Conservation (phyloP, 345 rosid species). For the Hibiscus trionum region DNA sequence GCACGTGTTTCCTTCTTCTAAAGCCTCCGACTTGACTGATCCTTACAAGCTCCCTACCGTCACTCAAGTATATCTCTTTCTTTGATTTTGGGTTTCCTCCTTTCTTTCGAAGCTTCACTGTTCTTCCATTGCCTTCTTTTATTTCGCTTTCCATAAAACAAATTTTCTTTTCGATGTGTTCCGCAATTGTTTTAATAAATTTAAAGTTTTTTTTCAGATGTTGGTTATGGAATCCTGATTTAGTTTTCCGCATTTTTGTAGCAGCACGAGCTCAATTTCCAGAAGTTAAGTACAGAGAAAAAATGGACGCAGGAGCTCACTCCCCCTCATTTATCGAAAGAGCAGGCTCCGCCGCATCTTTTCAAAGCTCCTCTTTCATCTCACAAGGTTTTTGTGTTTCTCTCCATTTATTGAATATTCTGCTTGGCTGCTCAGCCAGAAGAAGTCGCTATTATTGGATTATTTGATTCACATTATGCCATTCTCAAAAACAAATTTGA, state of each 20-base stretch:
- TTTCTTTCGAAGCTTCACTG: neutral
- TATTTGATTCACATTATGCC: neutral
- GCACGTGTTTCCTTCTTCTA: conserved; percentile 45
- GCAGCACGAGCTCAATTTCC: conserved; percentile 30
- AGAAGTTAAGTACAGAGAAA: conserved; percentile 33
- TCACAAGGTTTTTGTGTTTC: conserved; percentile 37
- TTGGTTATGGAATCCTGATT: neutral
- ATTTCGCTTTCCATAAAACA: neutral
- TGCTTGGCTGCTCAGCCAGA: conserved; percentile 8
- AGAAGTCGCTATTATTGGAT: neutral
- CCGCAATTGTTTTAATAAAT: neutral
- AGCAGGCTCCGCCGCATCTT: conserved; percentile 45
- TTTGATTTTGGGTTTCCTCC: neutral
- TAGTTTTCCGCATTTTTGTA: conserved; percentile 10
- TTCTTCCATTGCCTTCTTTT: neutral
- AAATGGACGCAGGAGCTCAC: conserved; percentile 46
- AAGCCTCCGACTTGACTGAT: conserved; percentile 36
- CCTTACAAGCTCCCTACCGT: conserved; percentile 35
- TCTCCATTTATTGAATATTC: neutral
- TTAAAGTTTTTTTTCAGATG: neutral
- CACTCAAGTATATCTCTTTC: conserved; percentile 21
- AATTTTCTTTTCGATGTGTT: neutral
- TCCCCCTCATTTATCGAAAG: conserved; percentile 48
- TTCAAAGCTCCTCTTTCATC: conserved; percentile 38
- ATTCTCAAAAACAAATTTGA: too few relatives aligned